A percentile compares a stretch with the other conserved stretches of the same genome.
Evolutionary conservation across 2,329 filamentous ascomycete species (phyloP).

Genomic region (Botryotinia calthae): DNA sequence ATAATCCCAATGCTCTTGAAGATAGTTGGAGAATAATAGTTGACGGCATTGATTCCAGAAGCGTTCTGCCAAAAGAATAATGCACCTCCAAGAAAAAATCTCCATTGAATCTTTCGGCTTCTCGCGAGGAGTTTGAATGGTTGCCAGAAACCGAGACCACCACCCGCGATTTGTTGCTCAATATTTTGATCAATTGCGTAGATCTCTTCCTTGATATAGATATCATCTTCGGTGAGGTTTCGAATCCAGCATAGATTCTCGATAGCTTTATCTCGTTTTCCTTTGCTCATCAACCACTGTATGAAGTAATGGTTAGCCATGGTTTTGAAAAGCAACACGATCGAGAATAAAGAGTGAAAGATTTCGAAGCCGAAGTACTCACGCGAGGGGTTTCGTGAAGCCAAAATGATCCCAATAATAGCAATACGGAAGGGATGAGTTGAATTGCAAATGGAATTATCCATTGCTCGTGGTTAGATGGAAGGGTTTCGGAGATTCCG

Average conservation of each 20-base stretch:
- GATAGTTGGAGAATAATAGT: constrained; percentile 32
- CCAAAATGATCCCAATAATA: constrained; percentile 58
- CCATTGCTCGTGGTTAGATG: constrained; percentile 52
- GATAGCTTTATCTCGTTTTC: constrained; percentile 56
- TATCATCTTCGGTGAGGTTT: constrained; percentile 53
- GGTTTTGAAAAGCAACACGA: not conserved
- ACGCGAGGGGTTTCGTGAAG: constrained; percentile 62
- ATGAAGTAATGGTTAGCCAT: not conserved
- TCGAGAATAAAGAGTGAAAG: no score
- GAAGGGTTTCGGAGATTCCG: constrained; percentile 44
- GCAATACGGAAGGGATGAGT: constrained; percentile 62
- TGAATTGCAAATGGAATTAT: constrained; percentile 60
- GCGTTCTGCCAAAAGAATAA: constrained; percentile 33
- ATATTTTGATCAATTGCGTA: constrained; percentile 67
- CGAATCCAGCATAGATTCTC: constrained; percentile 63
- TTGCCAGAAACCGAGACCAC: constrained; percentile 75
- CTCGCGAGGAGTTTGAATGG: constrained; percentile 48
- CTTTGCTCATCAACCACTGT: constrained; percentile 66
- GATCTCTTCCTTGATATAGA: constrained; percentile 72
- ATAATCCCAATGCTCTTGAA: constrained; percentile 30
- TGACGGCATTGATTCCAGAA: constrained; percentile 31
- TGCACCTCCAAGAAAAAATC: constrained; percentile 11
- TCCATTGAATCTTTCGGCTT: constrained; percentile 7
- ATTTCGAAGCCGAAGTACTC: not conserved
- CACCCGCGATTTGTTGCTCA: constrained; percentile 58